Conservation (phyloP, 2,329 filamentous ascomycete genomes). For the Bretziella fagacearum region DNA sequence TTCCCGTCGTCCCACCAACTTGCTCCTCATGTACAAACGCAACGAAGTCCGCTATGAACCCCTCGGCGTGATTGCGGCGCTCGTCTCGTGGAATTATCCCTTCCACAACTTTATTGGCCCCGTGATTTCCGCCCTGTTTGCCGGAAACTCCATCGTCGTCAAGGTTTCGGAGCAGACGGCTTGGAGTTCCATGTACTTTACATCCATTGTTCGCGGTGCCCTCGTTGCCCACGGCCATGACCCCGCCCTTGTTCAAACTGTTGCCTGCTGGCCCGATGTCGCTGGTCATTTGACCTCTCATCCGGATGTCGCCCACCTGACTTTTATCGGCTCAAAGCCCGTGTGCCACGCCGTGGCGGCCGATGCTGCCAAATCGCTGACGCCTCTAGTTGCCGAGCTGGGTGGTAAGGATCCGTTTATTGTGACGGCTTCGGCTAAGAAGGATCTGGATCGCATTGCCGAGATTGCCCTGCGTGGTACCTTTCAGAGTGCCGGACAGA, state of each 20-base stretch:
- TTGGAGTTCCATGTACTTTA: constrained; percentile 77
- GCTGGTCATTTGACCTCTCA: constrained; percentile 75
- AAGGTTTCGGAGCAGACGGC: constrained; percentile 93
- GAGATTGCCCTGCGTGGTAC: constrained; percentile 80
- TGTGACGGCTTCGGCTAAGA: constrained; percentile 58
- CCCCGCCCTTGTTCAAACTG: constrained; percentile 62
- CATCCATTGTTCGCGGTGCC: constrained; percentile 59
- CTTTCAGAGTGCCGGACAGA: constrained; percentile 91
- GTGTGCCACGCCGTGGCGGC: constrained; percentile 79
- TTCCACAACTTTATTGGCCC: constrained; percentile 93
- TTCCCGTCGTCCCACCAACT: constrained; percentile 63
- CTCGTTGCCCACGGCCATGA: constrained; percentile 70
- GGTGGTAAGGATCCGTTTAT: constrained; percentile 92
- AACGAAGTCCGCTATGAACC: constrained; percentile 86
- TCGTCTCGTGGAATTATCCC: constrained; percentile 93
- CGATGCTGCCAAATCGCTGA: constrained; percentile 72
- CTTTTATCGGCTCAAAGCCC: constrained; percentile 81
- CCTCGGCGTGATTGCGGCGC: constrained; percentile 76
- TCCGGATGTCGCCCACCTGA: constrained; percentile 68
- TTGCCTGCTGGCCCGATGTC: constrained; percentile 75
- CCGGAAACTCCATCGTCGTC: constrained; percentile 80
- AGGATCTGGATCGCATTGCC: constrained; percentile 52
- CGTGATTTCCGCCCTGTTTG: constrained; percentile 76
- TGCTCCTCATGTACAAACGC: constrained; percentile 89
- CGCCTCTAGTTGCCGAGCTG: constrained; percentile 74